A percentile compares a stretch with the other conserved stretches of the same genome.
Evolutionary conservation across 1,284 basidiomycete genomes (phyloP).

Genomic region (Naganishia sp.): DNA sequence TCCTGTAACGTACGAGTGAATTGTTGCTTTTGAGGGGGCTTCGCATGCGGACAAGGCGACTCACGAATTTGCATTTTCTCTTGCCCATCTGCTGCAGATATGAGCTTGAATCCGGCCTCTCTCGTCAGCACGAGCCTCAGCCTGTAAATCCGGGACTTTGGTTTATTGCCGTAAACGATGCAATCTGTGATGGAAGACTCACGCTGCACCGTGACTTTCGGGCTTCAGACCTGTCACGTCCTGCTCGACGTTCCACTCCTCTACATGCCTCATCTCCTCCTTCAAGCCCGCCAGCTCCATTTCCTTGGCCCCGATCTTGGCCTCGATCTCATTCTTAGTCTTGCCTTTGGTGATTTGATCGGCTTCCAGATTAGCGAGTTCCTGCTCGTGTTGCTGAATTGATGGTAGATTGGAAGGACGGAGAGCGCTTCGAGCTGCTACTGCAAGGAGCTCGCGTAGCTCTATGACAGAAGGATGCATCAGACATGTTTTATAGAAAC

Average conservation of each 20-base stretch:
- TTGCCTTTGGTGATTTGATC: slow-evolving; percentile 25
- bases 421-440: slow-evolving; percentile 5
- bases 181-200: background rate
- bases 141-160: background rate
- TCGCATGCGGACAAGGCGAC: background rate
- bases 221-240: slow-evolving; percentile 25
- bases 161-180: background rate
- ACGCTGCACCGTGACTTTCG: slow-evolving; percentile 21
- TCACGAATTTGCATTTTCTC: slow-evolving; percentile 24
- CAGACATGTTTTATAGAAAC: too few species aligned
- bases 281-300: slow-evolving; percentile 21
- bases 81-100: slow-evolving; percentile 14
- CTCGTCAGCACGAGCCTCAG: slow-evolving; percentile 19
- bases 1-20: background rate
- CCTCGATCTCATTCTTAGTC: slow-evolving; percentile 16
- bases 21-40: background rate
- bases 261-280: slow-evolving; percentile 22
- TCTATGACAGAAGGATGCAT: slow-evolving; percentile 4
- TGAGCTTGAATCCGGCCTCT: slow-evolving; percentile 24
- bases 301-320: slow-evolving; percentile 23
- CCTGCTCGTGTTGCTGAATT: slow-evolving; percentile 25
- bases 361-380: slow-evolving; percentile 23
- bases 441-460: slow-evolving; percentile 9
- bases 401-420: slow-evolving; percentile 22
- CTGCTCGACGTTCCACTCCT: slow-evolving; percentile 27